Evolutionary conservation across 306 rosid species (phyloP).

Genomic region (Alnus glutinosa): DNA sequence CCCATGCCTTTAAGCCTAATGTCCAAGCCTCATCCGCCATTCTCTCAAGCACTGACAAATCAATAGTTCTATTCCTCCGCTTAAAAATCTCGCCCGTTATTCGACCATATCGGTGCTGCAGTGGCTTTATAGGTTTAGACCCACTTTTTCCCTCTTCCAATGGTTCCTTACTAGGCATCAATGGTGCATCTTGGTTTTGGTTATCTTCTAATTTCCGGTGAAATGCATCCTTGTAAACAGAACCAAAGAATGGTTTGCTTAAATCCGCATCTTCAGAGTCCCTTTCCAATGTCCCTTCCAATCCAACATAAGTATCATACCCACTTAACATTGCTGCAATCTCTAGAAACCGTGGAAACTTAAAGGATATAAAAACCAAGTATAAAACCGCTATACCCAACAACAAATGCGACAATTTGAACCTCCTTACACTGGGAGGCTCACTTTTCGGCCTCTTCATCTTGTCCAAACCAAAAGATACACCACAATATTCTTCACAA

Average conservation of each 20-base stretch:
- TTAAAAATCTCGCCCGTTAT: constrained; percentile 59
- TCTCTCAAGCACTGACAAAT: constrained; percentile 70
- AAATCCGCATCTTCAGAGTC: constrained; percentile 53
- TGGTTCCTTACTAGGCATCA: constrained; percentile 68
- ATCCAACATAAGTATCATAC: constrained; percentile 51
- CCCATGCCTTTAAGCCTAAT: constrained; percentile 70
- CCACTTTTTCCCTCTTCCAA: constrained; percentile 54
- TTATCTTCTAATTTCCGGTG: constrained; percentile 75
- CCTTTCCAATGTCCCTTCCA: constrained; percentile 42
- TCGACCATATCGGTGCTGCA: constrained; percentile 65
- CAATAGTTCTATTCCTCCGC: constrained; percentile 49
- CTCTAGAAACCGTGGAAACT: constrained; percentile 71
- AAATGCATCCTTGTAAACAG: constrained; percentile 73
- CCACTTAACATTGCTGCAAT: constrained; percentile 68
- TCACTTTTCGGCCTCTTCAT: constrained; percentile 81
- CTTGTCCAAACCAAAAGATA: constrained; percentile 18
- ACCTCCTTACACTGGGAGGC: constrained; percentile 64
- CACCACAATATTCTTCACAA: constrained; percentile 30
- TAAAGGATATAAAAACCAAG: constrained; percentile 70
- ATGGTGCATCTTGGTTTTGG: constrained; percentile 56
- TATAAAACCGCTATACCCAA: constrained; percentile 66
- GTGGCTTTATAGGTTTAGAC: constrained; percentile 36
- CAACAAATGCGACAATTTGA: constrained; percentile 72
- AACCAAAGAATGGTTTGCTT: constrained; percentile 58
- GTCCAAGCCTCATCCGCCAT: constrained; percentile 99